Base-by-base conservation (phyloP, 805 yeast species). In the Hanseniaspora clermontiae region DNA sequence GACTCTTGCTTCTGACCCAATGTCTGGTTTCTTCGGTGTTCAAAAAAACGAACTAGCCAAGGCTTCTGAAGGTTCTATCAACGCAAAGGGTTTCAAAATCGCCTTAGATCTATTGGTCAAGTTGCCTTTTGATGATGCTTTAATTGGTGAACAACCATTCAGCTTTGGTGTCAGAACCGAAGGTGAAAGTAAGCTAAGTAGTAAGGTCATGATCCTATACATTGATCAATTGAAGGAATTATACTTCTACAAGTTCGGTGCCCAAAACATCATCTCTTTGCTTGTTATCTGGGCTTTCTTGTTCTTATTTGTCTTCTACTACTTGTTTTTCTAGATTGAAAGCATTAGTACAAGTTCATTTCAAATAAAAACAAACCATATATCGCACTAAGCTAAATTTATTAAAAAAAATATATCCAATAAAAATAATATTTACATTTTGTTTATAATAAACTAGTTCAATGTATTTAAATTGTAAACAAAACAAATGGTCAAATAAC, bases 151-250 rank as follows among this genome's bases (percentile, higher is more conserved):
- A 61, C 70, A 75, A 42, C 77, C 78, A 51, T 76, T 75, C 59
- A 73, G 77, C 7, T 76, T 76, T 59, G 80, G 79, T 64, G 78
- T 76, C 31, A 75, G 80, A 70, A 74, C 77, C 11, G 79, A 74
- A 62, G 80, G 80, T 65, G 80, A 76, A 59, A 74, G 78, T 40
- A 76, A 76, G 61, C 66, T 76, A 38, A 72, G 75, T 9, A 72
- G 77, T 53, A 76, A 76, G 60, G 80, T 76, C 45, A 74, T 75
- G 70, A 63, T 76, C 38, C 78, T 72, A 61, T 76, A 76, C 57
- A 60, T 76, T 55, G 70, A 69, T 49, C 80, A 76, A 63, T 64
- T 76, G 59, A 72, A 71, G 61, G 78, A 76, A 58, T 63, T 76
- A 34, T 76, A 76, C 65, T 62, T 72, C 50, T 74, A 67, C 70